Evolutionary conservation across 2,329 filamentous ascomycete species (phyloP).

Genomic region (Lasiodiplodia gonubiensis): DNA sequence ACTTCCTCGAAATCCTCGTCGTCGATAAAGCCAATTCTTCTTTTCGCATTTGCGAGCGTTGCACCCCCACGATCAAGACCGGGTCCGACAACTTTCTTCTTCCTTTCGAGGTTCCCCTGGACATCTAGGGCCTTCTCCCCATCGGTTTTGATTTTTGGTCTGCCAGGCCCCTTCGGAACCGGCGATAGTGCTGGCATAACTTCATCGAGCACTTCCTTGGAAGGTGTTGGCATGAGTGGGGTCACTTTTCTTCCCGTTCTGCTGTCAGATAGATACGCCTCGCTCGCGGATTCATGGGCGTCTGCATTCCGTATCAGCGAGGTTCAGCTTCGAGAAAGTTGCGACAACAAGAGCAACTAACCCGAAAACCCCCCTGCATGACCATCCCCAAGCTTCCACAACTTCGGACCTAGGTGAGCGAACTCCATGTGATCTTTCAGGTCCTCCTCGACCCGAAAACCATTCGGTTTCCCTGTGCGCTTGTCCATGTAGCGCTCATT

Average conservation of each 20-base stretch:
- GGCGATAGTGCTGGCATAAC: neutral
- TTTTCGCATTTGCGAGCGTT: constrained; percentile 58
- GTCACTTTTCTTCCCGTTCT: constrained; percentile 13
- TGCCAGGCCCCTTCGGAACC: constrained; percentile 4
- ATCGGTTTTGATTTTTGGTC: constrained; percentile 38
- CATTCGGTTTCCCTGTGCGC: constrained; percentile 32
- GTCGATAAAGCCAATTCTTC: constrained; percentile 57
- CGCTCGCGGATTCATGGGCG: constrained; percentile 24
- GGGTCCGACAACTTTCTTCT: constrained; percentile 57
- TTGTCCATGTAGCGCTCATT: constrained; percentile 31
- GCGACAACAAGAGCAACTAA: constrained; percentile 37
- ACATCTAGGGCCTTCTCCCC: constrained; percentile 55
- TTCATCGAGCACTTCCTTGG: neutral
- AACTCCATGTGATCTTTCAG: constrained; percentile 60
- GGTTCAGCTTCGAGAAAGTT: neutral
- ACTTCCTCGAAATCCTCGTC: constrained; percentile 57
- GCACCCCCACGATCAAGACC: constrained; percentile 61
- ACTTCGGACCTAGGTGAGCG: constrained; percentile 59
- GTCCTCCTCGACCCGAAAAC: constrained; percentile 47
- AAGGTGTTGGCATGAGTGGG: constrained; percentile 2
- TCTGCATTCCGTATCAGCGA: constrained; percentile 21
- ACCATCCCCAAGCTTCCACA: constrained; percentile 66
- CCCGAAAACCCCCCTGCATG: constrained; percentile 61
- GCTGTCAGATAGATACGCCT: constrained; percentile 19
- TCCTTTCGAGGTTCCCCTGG: constrained; percentile 52